Conservation (phyloP, 1,139 yeast genomes). For the Pichia sp. region DNA sequence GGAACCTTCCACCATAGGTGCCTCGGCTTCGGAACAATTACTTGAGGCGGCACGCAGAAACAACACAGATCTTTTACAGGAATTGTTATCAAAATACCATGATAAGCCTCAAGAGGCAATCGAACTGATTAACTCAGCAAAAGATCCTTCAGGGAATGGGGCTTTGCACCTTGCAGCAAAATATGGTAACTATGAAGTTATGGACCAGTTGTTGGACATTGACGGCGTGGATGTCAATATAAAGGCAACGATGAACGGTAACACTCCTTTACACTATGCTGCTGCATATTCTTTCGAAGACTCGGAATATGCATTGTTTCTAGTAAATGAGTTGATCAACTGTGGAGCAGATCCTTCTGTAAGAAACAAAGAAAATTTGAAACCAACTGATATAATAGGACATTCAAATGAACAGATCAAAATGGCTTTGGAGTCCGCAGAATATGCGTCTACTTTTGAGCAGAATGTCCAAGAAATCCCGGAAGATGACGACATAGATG, state of each 20-base stretch:
- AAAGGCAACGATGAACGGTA: slow-evolving; percentile 62
- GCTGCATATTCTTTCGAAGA: slow-evolving; percentile 73
- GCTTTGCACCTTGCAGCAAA: slow-evolving; percentile 79
- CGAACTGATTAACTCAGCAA: slow-evolving; percentile 60
- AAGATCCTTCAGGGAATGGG: slow-evolving; percentile 78
- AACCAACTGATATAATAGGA: slow-evolving; percentile 63
- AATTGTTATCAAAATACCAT: slow-evolving; percentile 46
- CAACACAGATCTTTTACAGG: slow-evolving; percentile 68
- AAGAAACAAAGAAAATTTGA: slow-evolving; percentile 56
- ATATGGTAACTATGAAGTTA: slow-evolving; percentile 80
- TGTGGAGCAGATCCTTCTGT: slow-evolving; percentile 83
- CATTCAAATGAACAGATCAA: slow-evolving; percentile 49
- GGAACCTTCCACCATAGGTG: slow-evolving; percentile 46
- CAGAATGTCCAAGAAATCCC: slow-evolving; percentile 22
- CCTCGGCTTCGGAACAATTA: slow-evolving; percentile 72
- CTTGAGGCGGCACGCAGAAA: slow-evolving; percentile 86
- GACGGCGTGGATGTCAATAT: slow-evolving; percentile 93
- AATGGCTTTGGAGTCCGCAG: slow-evolving; percentile 75
- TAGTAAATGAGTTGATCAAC: slow-evolving; percentile 77
- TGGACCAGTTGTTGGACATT: slow-evolving; percentile 77
- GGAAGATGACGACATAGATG: slow-evolving; percentile 24
- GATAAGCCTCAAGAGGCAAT: slow-evolving; percentile 50
- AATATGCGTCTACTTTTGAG: slow-evolving; percentile 36
- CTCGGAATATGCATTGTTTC: slow-evolving; percentile 79
- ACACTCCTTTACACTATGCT: slow-evolving; percentile 87